Percentiles rank a stretch among this genome's conserved stretches.
Conservation (phyloP, 2,329 filamentous ascomycete species). For the Dendryphion nanum region DNA sequence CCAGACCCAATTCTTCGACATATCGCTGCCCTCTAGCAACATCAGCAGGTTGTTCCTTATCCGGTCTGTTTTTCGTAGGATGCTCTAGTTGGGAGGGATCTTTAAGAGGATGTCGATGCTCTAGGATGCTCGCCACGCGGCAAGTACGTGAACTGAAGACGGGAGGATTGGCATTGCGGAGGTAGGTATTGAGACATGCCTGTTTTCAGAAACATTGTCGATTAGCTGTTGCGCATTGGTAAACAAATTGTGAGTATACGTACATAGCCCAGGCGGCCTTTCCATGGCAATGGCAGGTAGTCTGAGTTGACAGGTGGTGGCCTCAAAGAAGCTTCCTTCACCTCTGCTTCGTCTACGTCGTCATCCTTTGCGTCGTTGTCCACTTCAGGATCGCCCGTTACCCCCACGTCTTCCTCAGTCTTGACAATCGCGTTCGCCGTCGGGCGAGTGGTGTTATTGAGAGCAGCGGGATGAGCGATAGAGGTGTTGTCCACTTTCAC, state of each 20-base stretch:
- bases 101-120: conserved; percentile 78
- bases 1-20: conserved; percentile 73
- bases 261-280: conserved; percentile 84
- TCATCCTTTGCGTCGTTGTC: conserved; percentile 46
- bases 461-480: conserved; percentile 8
- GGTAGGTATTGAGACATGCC: conserved; percentile 91
- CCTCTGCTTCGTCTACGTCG: conserved; percentile 55
- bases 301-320: conserved; percentile 79
- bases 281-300: conserved; percentile 85
- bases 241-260: conserved; percentile 34
- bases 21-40: conserved; percentile 66
- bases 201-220: conserved; percentile 33
- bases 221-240: conserved; percentile 15
- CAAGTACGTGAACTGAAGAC: conserved; percentile 92
- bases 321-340: conserved; percentile 59
- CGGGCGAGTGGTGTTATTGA: conserved; percentile 15
- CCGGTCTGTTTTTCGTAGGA: conserved; percentile 79
- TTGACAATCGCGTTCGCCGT: conserved; percentile 12
- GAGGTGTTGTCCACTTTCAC: conserved; percentile 24
- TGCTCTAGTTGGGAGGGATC: conserved; percentile 77
- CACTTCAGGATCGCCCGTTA: conserved; percentile 50
- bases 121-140: conserved; percentile 83
- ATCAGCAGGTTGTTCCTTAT: conserved; percentile 68
- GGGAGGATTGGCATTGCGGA: conserved; percentile 75
- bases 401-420: conserved; percentile 19